Evolutionary conservation across 2,329 filamentous ascomycete genomes (phyloP).

Genomic region (Macroventuria anomochaeta): DNA sequence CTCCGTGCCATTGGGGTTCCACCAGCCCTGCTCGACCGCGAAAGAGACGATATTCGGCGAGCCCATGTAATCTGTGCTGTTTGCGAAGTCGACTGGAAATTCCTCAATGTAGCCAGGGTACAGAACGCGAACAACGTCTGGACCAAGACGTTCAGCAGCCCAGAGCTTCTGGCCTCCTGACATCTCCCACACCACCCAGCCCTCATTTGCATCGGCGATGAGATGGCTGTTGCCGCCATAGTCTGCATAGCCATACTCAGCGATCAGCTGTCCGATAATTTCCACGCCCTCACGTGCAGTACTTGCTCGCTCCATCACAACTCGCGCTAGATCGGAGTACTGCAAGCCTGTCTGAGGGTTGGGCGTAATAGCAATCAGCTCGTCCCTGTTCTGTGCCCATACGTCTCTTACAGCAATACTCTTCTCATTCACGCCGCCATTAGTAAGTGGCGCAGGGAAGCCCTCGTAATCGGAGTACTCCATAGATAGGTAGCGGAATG

Average conservation of each 20-base stretch:
- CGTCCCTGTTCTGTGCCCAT: constrained; percentile 51
- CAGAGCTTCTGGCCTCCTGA: constrained; percentile 44
- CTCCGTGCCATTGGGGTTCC: constrained; percentile 38
- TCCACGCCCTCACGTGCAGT: constrained; percentile 53
- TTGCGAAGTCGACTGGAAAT: constrained; percentile 42
- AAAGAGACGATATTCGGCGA: constrained; percentile 46
- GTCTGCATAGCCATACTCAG: constrained; percentile 51
- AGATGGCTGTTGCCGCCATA: constrained; percentile 55
- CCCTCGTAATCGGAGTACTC: constrained; percentile 52
- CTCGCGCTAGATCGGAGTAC: constrained; percentile 52
- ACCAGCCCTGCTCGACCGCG: constrained; percentile 46
- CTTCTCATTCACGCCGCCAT: constrained; percentile 54
- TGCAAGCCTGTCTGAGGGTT: constrained; percentile 51
- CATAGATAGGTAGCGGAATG: constrained; percentile 48
- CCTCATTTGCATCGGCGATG: constrained; percentile 50
- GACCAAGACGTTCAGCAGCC: constrained; percentile 45
- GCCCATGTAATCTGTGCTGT: constrained; percentile 42
- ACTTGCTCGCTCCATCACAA: constrained; percentile 51
- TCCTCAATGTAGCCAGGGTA: constrained; percentile 49
- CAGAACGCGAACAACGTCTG: constrained; percentile 40
- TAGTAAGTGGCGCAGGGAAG: constrained; percentile 54
- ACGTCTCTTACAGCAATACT: constrained; percentile 53
- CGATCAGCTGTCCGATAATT: constrained; percentile 51
- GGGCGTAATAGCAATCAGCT: constrained; percentile 52
- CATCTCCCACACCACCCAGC: constrained; percentile 47